Evolutionary conservation across 2,329 filamentous ascomycete species (phyloP).

Genomic region (Colletotrichum orchidophilum): DNA sequence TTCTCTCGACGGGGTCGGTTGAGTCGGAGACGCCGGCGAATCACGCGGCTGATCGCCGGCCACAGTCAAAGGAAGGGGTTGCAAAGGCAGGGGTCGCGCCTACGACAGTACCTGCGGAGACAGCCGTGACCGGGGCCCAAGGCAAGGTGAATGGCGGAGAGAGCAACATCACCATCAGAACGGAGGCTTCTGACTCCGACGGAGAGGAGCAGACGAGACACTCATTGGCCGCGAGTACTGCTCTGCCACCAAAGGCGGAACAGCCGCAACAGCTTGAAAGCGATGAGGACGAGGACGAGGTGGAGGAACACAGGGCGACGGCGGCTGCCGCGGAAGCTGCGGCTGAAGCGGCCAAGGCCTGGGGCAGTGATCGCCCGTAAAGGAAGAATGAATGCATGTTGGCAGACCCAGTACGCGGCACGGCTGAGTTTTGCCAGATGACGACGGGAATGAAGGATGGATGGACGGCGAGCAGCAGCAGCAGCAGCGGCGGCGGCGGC

Average conservation of each 20-base stretch:
- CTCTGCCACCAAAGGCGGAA: neutral
- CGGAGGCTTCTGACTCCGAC: neutral
- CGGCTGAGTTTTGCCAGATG: neutral
- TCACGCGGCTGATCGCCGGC: constrained; percentile 7
- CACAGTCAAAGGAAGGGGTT: constrained; percentile 17
- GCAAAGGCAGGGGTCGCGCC: no score
- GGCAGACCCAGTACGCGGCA: no score
- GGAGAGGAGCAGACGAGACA: neutral
- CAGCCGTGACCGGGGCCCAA: neutral
- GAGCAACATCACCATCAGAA: neutral
- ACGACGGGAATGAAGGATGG: neutral
- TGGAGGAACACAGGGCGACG: constrained; percentile 15
- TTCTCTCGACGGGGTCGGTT: constrained; percentile 48
- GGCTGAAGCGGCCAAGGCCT: constrained; percentile 29
- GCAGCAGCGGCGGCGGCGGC: neutral
- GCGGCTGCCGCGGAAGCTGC: constrained; percentile 28
- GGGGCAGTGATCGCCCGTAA: constrained; percentile 1
- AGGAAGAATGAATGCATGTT: neutral
- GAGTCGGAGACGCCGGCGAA: constrained; percentile 25
- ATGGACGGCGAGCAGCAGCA: neutral
- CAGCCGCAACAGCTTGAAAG: neutral
- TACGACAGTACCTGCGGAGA: neutral
- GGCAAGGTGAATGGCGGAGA: neutral
- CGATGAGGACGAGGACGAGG: constrained; percentile 4
- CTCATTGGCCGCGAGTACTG: neutral